Conservation (phyloP, 768 basidiomycete genomes). For the Tylopilus cervinicoccineus region DNA sequence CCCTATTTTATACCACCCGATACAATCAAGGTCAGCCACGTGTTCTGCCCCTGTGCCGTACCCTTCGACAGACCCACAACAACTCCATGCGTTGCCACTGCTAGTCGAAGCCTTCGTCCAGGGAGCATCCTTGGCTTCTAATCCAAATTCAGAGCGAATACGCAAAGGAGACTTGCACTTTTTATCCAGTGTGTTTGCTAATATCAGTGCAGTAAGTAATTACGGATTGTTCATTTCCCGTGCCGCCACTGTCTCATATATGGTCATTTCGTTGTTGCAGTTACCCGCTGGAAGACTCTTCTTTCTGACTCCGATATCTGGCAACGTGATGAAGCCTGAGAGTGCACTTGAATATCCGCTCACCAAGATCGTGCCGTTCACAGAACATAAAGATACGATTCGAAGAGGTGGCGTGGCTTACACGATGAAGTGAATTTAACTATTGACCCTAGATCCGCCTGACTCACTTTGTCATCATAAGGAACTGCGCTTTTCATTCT, state of each 20-base stretch:
- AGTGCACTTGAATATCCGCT: conserved; percentile 71
- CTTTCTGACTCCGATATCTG: conserved; percentile 67
- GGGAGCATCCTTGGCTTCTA: conserved; percentile 54
- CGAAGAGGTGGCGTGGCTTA: conserved; percentile 85
- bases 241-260: conserved; percentile 1
- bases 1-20: conserved; percentile 62
- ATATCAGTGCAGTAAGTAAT: conserved; percentile 69
- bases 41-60: conserved; percentile 71
- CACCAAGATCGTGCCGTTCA: conserved; percentile 78
- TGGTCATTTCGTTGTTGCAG: conserved; percentile 37
- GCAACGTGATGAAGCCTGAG: conserved; percentile 42
- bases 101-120: conserved; percentile 89
- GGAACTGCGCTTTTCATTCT: conserved; percentile 75
- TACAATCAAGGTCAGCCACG: conserved; percentile 77
- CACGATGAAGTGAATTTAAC: conserved; percentile 68
- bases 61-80: conserved; percentile 48
- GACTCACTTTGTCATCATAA: conserved; percentile 29
- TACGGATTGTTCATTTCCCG: not conserved
- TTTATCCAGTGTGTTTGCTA: conserved; percentile 91
- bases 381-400: conserved; percentile 84
- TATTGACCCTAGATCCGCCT: not conserved
- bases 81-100: conserved; percentile 67
- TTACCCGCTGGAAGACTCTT: conserved; percentile 72
- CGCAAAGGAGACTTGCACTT: conserved; percentile 87
- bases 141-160: conserved; percentile 43